These are phyloP conservation scores for Podila minutissima DNA, from an alignment of 192 early-diverging fungal genomes.

Conservation along the genomic window DNA sequence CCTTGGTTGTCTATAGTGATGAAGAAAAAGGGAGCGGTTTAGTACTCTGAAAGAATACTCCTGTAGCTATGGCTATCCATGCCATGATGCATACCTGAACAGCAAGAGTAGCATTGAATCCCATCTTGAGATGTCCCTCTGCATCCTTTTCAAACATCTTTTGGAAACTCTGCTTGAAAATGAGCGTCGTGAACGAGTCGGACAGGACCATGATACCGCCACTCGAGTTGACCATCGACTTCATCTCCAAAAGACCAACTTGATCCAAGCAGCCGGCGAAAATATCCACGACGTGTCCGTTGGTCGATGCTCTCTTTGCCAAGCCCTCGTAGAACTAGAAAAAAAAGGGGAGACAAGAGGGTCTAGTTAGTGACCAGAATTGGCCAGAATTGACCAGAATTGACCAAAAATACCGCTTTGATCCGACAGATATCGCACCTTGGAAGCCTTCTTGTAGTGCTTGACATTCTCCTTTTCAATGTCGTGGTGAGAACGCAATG, in stretches of 20 bases:
- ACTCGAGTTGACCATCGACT: constrained; percentile 85
- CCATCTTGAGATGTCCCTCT: constrained; percentile 92
- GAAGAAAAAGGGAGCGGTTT: neutral
- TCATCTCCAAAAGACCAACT: constrained; percentile 97
- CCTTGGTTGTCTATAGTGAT: constrained; percentile 81
- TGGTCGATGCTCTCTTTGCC: constrained; percentile 86
- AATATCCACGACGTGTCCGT: constrained; percentile 94
- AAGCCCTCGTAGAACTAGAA: constrained; percentile 90
- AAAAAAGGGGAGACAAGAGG: neutral
- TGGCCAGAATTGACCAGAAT: neutral
- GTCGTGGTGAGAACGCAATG: constrained; percentile 97
- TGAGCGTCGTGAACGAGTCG: constrained; percentile 94
- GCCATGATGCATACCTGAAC: constrained; percentile 73
- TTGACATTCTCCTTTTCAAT: constrained; percentile 95
- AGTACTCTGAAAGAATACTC: neutral
- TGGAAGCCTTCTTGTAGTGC: constrained; percentile 93
- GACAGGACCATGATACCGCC: constrained; percentile 96
- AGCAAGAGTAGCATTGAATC: constrained; percentile 97
- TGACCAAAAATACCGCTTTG: neutral
- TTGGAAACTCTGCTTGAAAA: constrained; percentile 99
- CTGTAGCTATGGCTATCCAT: neutral
- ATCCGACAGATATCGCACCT: constrained; percentile 57
- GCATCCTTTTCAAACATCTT: constrained; percentile 93
- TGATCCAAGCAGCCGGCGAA: constrained; percentile 98
- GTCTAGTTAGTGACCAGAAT: neutral